Evolutionary conservation across 805 yeast species (phyloP), one percentile per base, ranked within the genome.

Genomic region (Hanseniaspora clermontiae): DNA sequence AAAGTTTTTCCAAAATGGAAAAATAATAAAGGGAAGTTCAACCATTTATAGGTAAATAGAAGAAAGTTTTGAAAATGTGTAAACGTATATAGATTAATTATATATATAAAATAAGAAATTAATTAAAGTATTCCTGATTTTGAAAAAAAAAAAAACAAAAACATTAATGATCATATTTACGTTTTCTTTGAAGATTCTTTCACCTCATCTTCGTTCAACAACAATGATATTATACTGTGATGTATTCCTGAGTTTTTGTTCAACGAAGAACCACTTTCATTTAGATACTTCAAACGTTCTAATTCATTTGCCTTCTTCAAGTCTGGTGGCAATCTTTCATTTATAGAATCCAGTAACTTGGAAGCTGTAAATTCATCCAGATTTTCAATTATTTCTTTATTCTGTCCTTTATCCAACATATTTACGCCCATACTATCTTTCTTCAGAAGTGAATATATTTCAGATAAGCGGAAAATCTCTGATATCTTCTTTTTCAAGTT

Each of bases 381-480:
- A n/a, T 45, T 17, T 9, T 31, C 34, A 29, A 29, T 29, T 12
- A 45, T 6, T n/a, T 45, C 37, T 11, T 45, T 45, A 7, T 45
- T 45, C 5, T 42, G 10, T 24, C 8, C n/a, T 12, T 42, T 42
- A 4, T 42, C 87, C 64, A 91, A 75, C 64, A 84, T 87, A 51
- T 83, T 82, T 51, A 91, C 93, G 61, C 81, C 81, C 68, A 87
- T 97, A 49, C 90, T 78, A 65, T 91, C 96, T 66, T 87, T 89
- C 61, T 97, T 78, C 63, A 91, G 74, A 8, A 90, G 84, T 60
- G 82, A 84, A 70, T 85, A 90, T 95, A 91, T 87, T 57, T 96
- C 78, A 27, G 96, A 84, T 61, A 91, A 87, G 61, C 95, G 80
- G n/a, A 97, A 97, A 69, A 91, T 93, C 14, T 97, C 97, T 63